Base-by-base conservation (phyloP, 2,329 filamentous ascomycete genomes). In the Fusarium nurragi region DNA sequence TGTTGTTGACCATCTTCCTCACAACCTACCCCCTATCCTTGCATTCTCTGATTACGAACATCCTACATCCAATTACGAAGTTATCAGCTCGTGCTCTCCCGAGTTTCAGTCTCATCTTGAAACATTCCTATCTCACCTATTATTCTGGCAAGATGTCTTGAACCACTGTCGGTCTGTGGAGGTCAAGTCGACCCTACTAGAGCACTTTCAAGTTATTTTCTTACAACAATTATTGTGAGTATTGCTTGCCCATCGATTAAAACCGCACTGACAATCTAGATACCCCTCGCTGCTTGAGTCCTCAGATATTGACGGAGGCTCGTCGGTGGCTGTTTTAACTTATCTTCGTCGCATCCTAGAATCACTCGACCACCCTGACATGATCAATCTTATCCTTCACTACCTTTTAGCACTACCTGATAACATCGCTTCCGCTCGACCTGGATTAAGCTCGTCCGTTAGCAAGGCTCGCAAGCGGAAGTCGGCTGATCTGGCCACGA, bases 131-230 rank as follows among this genome's bases (percentile, higher is more conserved):
- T 97, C 95, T 1, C 96, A 98, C 74, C 84, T 99, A 45, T 83
- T 96, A 7, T 99, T 99, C 74, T 99, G 95, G 95, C 95, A 99
- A 78, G 95, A 99, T 76, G 94, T 97, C 30, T 82, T 99, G 60
- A 95, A 98, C 75, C 94, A 98, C 77, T 99, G 95, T 79, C 88
- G 89, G 71, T 98, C 94, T 5, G 83, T 89, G 2, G 94, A 98
- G 74, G 93, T 99, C 69, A 95, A 94, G 75, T 92, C 92, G 67
- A 97, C 94, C 1, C 81, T 99, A 47, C 84, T 99, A 28, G 95
- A 99, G 75, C 95, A 99, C 77, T 99, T 99, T 73, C 94, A 97
- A 75, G 91, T 98, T 69, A 88, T 99, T 30, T 99, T 99, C 76
- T 81, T 99, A 49, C 93, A 97, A 77, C 95, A 99, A 77, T 81